Percentiles rank a stretch among this genome's conserved stretches.
Conservation (phyloP, 176 grass and related monocot species). For the Leersia perrieri region DNA sequence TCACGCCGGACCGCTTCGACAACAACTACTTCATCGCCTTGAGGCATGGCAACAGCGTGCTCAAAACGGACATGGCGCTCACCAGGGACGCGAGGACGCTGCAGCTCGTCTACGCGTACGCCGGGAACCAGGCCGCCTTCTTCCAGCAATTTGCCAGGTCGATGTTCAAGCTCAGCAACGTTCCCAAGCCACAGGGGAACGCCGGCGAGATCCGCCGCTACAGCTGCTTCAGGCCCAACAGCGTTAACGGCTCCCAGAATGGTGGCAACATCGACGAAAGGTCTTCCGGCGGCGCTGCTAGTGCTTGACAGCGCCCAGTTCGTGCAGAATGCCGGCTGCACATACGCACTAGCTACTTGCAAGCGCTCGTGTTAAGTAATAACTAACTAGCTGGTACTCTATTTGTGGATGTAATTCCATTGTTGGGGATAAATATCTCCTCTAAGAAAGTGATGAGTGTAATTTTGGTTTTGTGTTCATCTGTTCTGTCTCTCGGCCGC, state of each 20-base stretch:
- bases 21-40: constrained; percentile 36
- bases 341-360: too few species aligned
- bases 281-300: too few species aligned
- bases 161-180: constrained; percentile 29
- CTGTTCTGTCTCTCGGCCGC: too few species aligned
- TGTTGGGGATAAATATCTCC: too few species aligned
- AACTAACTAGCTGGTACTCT: too few species aligned
- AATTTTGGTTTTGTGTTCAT: too few species aligned
- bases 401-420: too few species aligned
- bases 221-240: constrained; percentile 16
- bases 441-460: too few species aligned
- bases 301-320: too few species aligned
- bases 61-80: constrained; percentile 42
- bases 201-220: constrained; percentile 31
- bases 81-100: neutral
- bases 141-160: constrained; percentile 29
- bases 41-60: neutral
- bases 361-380: too few species aligned
- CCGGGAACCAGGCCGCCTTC: constrained; percentile 22
- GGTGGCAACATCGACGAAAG: neutral
- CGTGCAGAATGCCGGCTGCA: too few species aligned
- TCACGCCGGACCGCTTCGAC: constrained; percentile 24
- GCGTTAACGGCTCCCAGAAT: neutral
- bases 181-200: constrained; percentile 4
- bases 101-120: neutral